Evolutionary conservation across 495 filamentous ascomycete genomes (phyloP), one percentile per base, ranked within the genome.

Genomic region (Podospora australis): DNA sequence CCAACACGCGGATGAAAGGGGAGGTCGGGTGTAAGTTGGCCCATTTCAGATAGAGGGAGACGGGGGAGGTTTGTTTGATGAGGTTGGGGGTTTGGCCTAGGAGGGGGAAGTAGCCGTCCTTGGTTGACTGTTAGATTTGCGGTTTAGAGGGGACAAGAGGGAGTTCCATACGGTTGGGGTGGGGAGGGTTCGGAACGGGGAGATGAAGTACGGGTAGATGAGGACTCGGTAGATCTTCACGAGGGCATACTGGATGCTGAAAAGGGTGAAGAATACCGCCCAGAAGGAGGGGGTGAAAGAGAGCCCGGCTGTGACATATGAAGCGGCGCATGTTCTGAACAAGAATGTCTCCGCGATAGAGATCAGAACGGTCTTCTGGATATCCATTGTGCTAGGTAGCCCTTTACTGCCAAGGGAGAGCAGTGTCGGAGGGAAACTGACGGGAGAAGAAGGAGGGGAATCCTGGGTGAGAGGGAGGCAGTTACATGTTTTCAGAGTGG

Each of bases 1-100:
- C 45, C 3, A 63, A 48, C 46, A 59, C 58, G n/a, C 62, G 54
- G 23, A 65, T 54, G 28, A 65, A 55, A 39, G 56, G 56, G n/a
- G 39, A 48, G 8, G 53, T 42, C 1, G 61, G 55, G 36, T 50
- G 52, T 16, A 51, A 13, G 29, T 53, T 51, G 40, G 50, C 52
- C 52, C 58, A 62, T 20, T 49, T 39, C 11, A 66, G 13, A 11
- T 58, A 58, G 6, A 42, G 36, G 10, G 52, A 43, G 49, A 46
- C 48, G n/a, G 58, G 58, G 8, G 52, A 50, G 10, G 49, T 32
- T 6, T 52, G 52, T 7, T 16, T 14, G n/a, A 56, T 26, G 26
- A 55, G 39, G 41, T 53, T 48, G 2, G 42, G 23, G 23, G 52
- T 29, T 25, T 58, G 52, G 23, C 58, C 58, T 7, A 58, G n/a